phyloP scores from a whole-genome alignment of 768 basidiomycete genomes.

The Leccinum boreale region DNA sequence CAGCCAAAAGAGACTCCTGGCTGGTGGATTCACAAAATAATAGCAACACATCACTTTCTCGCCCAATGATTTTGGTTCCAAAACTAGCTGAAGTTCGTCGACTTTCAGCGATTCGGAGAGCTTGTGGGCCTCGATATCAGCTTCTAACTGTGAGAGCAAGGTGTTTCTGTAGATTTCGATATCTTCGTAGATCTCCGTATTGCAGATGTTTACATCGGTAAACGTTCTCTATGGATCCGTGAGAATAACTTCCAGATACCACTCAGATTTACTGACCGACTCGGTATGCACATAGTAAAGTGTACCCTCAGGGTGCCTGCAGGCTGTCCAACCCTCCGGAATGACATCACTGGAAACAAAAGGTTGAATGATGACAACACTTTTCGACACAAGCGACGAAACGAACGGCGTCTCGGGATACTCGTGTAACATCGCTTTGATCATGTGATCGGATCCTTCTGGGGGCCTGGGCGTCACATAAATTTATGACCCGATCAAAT shows the following conservation, averaged over 20 bases:
- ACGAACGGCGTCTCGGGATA: constrained; percentile 18
- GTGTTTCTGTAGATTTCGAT: constrained; percentile 33
- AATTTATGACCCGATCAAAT: background rate
- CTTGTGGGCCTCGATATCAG: constrained; percentile 1
- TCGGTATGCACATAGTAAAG: constrained; percentile 36
- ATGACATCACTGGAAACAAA: constrained; percentile 3
- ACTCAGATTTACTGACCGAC: constrained; percentile 35
- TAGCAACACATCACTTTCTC: constrained; percentile 38
- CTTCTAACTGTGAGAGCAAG: constrained; percentile 19
- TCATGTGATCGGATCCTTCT: background rate
- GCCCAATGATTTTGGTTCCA: constrained; percentile 35
- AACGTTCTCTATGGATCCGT: constrained; percentile 42
- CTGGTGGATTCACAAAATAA: constrained; percentile 49
- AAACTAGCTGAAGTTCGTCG: constrained; percentile 39
- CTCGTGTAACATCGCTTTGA: constrained; percentile 14
- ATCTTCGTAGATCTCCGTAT: constrained; percentile 30
- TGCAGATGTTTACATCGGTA: constrained; percentile 52
- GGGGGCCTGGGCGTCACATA: constrained; percentile 4
- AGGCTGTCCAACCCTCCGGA: constrained; percentile 42
- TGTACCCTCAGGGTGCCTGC: constrained; percentile 33
- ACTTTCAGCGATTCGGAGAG: constrained; percentile 27
- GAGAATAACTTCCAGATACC: background rate
- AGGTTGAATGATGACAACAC: background rate
- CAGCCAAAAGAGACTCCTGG: constrained; percentile 53
- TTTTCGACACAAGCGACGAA: background rate